These are phyloP conservation scores for Tricholoma terreum DNA, from an alignment of 768 basidiomycete species.

Conservation along the genomic window DNA sequence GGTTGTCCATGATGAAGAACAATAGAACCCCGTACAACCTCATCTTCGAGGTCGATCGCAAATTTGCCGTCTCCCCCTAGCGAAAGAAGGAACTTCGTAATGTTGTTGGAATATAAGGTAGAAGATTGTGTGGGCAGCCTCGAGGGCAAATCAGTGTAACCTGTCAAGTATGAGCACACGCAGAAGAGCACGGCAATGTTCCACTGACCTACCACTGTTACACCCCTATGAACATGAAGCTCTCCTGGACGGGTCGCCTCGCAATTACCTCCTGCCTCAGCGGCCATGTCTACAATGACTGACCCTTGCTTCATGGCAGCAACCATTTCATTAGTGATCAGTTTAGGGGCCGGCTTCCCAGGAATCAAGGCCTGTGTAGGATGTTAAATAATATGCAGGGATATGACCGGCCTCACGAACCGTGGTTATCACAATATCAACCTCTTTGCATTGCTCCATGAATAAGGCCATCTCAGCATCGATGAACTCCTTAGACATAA, in stretches of 20 bases:
- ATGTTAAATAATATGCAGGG: neutral
- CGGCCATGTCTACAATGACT: conserved; percentile 82
- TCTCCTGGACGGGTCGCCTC: conserved; percentile 79
- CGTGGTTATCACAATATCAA: conserved; percentile 87
- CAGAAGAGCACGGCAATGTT: neutral
- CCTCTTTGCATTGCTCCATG: conserved; percentile 83
- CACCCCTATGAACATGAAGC: conserved; percentile 63
- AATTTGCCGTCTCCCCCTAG: conserved; percentile 65
- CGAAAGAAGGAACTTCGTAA: conserved; percentile 85
- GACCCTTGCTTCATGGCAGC: conserved; percentile 92
- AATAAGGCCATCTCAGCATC: conserved; percentile 88
- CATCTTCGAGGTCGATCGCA: conserved; percentile 70
- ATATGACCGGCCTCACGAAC: conserved; percentile 31
- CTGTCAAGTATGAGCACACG: conserved; percentile 31
- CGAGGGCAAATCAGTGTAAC: conserved; percentile 84
- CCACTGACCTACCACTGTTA: conserved; percentile 72
- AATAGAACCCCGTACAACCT: conserved; percentile 80
- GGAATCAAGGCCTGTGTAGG: conserved; percentile 69
- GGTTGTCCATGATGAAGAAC: conserved; percentile 66
- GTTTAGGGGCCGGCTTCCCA: conserved; percentile 80
- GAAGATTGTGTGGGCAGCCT: conserved; percentile 87
- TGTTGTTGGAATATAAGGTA: conserved; percentile 88
- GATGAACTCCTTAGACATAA: conserved; percentile 88
- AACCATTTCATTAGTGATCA: conserved; percentile 84
- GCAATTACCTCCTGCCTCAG: conserved; percentile 90